These are phyloP conservation scores for Candida dajiaensis DNA, from an alignment of 805 yeast genomes.

Conservation along the genomic window DNA sequence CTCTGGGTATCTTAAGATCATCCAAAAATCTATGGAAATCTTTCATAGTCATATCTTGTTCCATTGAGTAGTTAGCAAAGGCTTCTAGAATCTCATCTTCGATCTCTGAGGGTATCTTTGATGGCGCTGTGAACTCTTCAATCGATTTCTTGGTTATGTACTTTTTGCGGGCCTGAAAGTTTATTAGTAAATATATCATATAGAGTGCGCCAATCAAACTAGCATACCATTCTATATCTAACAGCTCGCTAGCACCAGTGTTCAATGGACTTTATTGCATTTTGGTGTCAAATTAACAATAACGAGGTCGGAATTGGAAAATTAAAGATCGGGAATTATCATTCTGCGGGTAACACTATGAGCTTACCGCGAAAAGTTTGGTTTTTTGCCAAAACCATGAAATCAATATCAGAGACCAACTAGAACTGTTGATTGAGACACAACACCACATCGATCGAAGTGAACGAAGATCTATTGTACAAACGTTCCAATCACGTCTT, in stretches of 20 bases:
- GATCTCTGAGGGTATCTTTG: conserved; percentile 33
- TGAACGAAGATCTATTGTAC: neutral
- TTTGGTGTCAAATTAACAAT: neutral
- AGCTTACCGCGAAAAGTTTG: neutral
- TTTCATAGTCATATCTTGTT: conserved; percentile 32
- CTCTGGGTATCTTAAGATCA: conserved; percentile 27
- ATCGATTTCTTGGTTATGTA: conserved; percentile 17
- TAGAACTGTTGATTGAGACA: neutral
- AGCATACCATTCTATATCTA: neutral
- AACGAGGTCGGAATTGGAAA: neutral
- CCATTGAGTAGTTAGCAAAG: conserved; percentile 35
- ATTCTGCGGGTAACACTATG: neutral
- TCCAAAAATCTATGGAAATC: conserved; percentile 27
- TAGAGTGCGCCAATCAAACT: too few relatives aligned
- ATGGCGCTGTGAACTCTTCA: conserved; percentile 26
- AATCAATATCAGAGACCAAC: neutral
- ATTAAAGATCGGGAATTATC: neutral
- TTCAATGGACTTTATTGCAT: neutral
- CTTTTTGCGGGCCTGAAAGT: conserved; percentile 10
- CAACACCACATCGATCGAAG: neutral
- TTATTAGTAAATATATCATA: neutral
- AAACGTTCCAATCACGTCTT: neutral
- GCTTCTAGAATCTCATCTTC: conserved; percentile 41
- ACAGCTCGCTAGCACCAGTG: too few relatives aligned
- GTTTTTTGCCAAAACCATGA: neutral